Base-by-base conservation (phyloP, 176 grass and related monocot genomes). In the Raddia guianensis region DNA sequence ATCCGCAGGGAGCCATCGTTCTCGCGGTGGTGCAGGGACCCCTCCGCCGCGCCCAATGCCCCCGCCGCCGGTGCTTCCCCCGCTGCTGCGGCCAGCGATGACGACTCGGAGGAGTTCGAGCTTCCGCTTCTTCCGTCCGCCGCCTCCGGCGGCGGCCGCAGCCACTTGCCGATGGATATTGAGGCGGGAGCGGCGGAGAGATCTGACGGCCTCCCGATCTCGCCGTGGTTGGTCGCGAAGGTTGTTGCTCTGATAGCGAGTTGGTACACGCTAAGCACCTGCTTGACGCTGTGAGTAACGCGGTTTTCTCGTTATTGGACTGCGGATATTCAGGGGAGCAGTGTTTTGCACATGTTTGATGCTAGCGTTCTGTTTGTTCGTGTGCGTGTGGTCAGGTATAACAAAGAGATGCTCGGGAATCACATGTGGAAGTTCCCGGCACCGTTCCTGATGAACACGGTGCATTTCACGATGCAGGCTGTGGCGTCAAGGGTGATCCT, bases 401-500 rank as follows among this genome's bases (percentile, higher is more conserved):
- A 99, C 88, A 99, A 99, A 51, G 93, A 91, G 74, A 95, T 99
- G 90, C 68, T 99, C 32, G 96, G 96, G 63, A 79, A 89, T 76
- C 80, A 91, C 64, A 87, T 87, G 78, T 92, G 85, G 72, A 92
- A 93, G 76, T 99, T 99, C 90, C 96, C 96, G 21, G 92, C 90
- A 7, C 96, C 96, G 14, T 90, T 99, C 60, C 71, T 99, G 90
- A 99, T 99, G 96, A 99, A 95, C 76, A 93, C 96, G 56, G 80
- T 99, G 82, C 96, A 99, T 86, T 99, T 99, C 86, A 91, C 96
- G 52, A 90, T 99, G 92, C 96, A 99, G 90, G 92, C 92, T 2
- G 67, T 95, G 62, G 86, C 94, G 3, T 95, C 96, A 12, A 91
- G 60, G 79, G 80, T 45, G 27, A 91, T 99, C 19, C 64, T 93